phyloP scores from a whole-genome alignment of 1,284 basidiomycete genomes.

The Ustilago loliicola region DNA sequence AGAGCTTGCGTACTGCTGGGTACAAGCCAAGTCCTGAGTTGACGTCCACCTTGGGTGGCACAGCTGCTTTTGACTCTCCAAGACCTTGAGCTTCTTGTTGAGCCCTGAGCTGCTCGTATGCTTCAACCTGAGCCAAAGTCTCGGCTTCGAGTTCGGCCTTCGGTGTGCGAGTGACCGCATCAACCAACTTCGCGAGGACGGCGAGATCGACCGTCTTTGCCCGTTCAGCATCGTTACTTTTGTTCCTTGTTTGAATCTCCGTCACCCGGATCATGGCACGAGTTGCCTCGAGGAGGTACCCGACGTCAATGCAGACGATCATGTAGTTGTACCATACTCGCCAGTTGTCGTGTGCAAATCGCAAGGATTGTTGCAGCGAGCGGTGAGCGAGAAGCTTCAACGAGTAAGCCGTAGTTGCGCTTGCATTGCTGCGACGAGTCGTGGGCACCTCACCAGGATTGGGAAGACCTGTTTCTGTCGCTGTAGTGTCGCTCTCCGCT shows the following conservation, averaged over 20 bases:
- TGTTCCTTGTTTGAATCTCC: constrained; percentile 76
- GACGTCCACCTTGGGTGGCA: constrained; percentile 68
- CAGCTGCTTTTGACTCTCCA: neutral
- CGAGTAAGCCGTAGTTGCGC: constrained; percentile 70
- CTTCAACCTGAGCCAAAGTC: constrained; percentile 37
- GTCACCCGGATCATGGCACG: constrained; percentile 86
- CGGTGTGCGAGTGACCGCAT: constrained; percentile 78
- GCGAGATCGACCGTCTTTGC: constrained; percentile 82
- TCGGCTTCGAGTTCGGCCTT: constrained; percentile 25
- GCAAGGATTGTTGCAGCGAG: constrained; percentile 91
- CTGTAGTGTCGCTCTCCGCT: constrained; percentile 36
- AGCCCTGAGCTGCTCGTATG: constrained; percentile 23
- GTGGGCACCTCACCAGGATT: constrained; percentile 19
- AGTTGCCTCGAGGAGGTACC: constrained; percentile 87
- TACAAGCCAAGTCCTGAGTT: constrained; percentile 79
- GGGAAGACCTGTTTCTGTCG: constrained; percentile 37
- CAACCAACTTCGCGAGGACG: constrained; percentile 87
- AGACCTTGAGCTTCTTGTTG: neutral
- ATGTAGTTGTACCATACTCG: constrained; percentile 99
- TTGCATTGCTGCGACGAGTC: neutral
- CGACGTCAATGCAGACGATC: constrained; percentile 92
- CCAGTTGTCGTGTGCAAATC: constrained; percentile 90
- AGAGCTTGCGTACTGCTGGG: constrained; percentile 78
- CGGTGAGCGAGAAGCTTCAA: constrained; percentile 90
- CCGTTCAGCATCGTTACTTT: constrained; percentile 70